These are phyloP conservation scores for Lyophyllum decastes DNA, from an alignment of 768 basidiomycete genomes.

Conservation along the genomic window DNA sequence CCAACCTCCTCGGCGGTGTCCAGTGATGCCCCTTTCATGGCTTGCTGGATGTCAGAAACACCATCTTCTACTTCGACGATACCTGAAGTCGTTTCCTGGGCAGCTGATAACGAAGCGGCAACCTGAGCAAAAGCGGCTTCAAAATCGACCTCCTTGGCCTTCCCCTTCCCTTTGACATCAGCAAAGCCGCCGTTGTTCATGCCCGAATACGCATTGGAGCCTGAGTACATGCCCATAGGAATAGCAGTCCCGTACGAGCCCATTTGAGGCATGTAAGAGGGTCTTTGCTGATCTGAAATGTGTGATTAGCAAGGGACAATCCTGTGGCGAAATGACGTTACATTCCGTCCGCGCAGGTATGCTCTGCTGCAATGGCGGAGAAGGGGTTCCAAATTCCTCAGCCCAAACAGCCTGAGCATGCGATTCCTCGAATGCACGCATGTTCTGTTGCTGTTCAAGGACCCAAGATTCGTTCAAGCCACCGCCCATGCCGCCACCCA, in stretches of 20 bases:
- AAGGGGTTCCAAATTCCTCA: conserved; percentile 48
- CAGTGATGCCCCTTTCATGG: conserved; percentile 36
- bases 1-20: conserved; percentile 27
- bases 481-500: conserved; percentile 23
- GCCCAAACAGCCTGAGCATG: conserved; percentile 48
- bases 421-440: conserved; percentile 36
- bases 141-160: conserved; percentile 75
- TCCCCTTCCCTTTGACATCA: conserved; percentile 72
- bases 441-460: conserved; percentile 46
- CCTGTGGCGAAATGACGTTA: conserved; percentile 25
- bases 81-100: conserved; percentile 42
- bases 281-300: conserved; percentile 39
- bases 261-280: conserved; percentile 37
- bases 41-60: conserved; percentile 38
- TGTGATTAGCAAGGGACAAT: not conserved
- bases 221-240: conserved; percentile 38
- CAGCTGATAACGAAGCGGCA: conserved; percentile 49
- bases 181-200: conserved; percentile 19
- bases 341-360: conserved; percentile 37
- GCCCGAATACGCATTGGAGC: conserved; percentile 34
- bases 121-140: conserved; percentile 82
- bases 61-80: conserved; percentile 57
- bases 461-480: conserved; percentile 56
- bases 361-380: conserved; percentile 32
- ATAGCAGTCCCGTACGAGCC: conserved; percentile 38